Evolutionary conservation across 2,329 filamentous ascomycete genomes (phyloP), one percentile per base, ranked within the genome.

Genomic region (Trichoderma gracile): DNA sequence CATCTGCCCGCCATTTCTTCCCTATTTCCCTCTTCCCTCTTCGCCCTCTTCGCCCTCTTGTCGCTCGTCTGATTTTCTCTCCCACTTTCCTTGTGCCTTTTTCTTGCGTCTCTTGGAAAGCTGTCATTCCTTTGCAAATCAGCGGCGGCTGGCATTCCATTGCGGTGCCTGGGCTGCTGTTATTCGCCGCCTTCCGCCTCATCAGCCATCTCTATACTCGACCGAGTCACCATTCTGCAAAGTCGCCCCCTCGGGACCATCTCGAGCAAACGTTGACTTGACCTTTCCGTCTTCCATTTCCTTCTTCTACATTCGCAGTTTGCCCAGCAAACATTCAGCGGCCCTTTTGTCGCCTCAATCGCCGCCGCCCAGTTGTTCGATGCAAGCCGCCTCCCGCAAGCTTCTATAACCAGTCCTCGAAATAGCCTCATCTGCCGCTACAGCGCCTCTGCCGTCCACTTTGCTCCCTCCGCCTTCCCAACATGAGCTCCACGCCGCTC

Each of bases 401-500:
- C 42, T 55, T 19, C 25, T 38, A 40, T 23, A 40, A 42, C 33
- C 42, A 49, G 46, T 58, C 57, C 57, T 62, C 63, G 50, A 62
- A 65, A 58, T 50, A 46, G 25, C 59, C 45, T 57, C 54, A 55
- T 43, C 63, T 49, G 53, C 57, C 56, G 23, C 47, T 38, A 58
- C 57, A 45, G 43, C 60, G 38, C 40, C n/a, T n/a, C 43, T 21
- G 17, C 30, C 30, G 21, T 50, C 57, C 30, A n/a, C 21, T 33
- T n/a, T 57, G 43, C 56, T 61, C 21, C 19, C 12, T 33, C 19
- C 19, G 7, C 19, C 14, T 60, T 45, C 56, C 66, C 71, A 74
- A 60, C 68, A 84, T 84, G 80, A 80, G 75, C 74, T 80, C 84
- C 69, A 25, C 60, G 45, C 73, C 82, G 43, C 79, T 85, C 38